These are phyloP conservation scores for Sporothrix mexicana DNA, from an alignment of 2,329 filamentous ascomycete genomes.

Conservation along the genomic window DNA sequence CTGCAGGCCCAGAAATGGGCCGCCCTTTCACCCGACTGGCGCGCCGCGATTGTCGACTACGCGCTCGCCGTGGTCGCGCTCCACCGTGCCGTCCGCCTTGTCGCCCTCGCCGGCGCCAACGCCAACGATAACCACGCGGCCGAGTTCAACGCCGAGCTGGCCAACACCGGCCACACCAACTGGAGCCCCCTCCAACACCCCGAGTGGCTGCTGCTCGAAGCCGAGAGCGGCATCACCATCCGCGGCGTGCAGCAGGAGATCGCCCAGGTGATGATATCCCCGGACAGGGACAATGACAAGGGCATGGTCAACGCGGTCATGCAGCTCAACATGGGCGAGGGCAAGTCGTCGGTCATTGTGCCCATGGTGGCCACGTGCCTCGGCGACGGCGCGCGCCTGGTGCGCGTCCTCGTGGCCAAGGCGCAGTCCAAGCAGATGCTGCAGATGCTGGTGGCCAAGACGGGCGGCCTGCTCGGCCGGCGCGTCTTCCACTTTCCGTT, in stretches of 20 bases:
- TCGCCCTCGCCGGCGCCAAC: slow-evolving; percentile 37
- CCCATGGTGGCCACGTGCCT: slow-evolving; percentile 64
- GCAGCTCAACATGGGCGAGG: slow-evolving; percentile 75
- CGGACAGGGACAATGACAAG: slow-evolving; percentile 36
- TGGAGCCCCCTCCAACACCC: slow-evolving; percentile 61
- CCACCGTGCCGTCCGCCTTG: slow-evolving; percentile 52
- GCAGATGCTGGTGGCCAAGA: slow-evolving; percentile 58
- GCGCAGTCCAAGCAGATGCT: slow-evolving; percentile 66
- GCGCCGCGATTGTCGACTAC: slow-evolving; percentile 47
- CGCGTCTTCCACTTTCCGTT: slow-evolving; percentile 65
- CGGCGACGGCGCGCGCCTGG: slow-evolving; percentile 57
- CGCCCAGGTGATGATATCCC: slow-evolving; percentile 59
- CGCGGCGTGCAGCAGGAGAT: slow-evolving; percentile 65
- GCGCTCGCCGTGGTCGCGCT: slow-evolving; percentile 49
- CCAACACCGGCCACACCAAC: slow-evolving; percentile 59
- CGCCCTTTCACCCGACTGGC: slow-evolving; percentile 46
- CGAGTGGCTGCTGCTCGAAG: slow-evolving; percentile 68
- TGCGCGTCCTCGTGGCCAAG: slow-evolving; percentile 66
- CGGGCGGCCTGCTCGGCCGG: slow-evolving; percentile 62
- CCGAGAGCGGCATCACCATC: slow-evolving; percentile 67
- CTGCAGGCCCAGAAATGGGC: slow-evolving; percentile 42
- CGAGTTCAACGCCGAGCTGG: slow-evolving; percentile 51
- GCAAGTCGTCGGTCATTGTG: slow-evolving; percentile 72
- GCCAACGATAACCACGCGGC: slow-evolving; percentile 36
- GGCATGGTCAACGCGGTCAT: slow-evolving; percentile 67